These are phyloP conservation scores for Dentipellis sp. DNA, from an alignment of 768 basidiomycete genomes.

Conservation along the genomic window DNA sequence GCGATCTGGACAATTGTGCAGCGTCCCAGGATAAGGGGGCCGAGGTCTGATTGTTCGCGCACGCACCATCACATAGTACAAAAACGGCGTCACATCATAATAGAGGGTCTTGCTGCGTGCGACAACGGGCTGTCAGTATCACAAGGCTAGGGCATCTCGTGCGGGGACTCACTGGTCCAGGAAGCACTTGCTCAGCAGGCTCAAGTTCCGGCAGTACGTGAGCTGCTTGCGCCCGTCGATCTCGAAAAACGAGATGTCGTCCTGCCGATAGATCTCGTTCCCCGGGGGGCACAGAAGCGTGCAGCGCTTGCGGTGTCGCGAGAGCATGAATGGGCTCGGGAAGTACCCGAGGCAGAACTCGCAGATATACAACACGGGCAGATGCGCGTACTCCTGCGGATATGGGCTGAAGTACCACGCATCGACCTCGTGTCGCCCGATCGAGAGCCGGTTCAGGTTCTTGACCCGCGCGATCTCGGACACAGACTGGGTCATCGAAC, in stretches of 20 bases:
- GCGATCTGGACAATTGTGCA: not conserved
- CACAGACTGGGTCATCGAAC: slow-evolving; percentile 98
- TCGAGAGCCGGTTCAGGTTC: slow-evolving; percentile 94
- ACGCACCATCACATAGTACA: slow-evolving; percentile 97
- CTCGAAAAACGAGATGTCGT: slow-evolving; percentile 96
- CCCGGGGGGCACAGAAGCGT: slow-evolving; percentile 91
- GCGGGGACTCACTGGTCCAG: slow-evolving; percentile 78
- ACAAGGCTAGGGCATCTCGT: not conserved
- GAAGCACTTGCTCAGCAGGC: slow-evolving; percentile 94
- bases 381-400: slow-evolving; percentile 95
- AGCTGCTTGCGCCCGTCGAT: slow-evolving; percentile 95
- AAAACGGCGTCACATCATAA: slow-evolving; percentile 98
- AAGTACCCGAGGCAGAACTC: slow-evolving; percentile 96
- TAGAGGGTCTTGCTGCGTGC: slow-evolving; percentile 84
- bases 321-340: slow-evolving; percentile 84
- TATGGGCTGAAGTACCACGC: slow-evolving; percentile 99
- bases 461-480: slow-evolving; percentile 98
- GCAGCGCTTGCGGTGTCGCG: slow-evolving; percentile 87
- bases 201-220: slow-evolving; percentile 95
- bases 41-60: too few species aligned
- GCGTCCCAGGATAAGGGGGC: not conserved
- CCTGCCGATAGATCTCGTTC: slow-evolving; percentile 98
- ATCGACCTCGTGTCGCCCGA: slow-evolving; percentile 94
- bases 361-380: slow-evolving; percentile 93
- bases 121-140: not conserved